phyloP scores from a whole-genome alignment of 768 basidiomycete species.

The Lactarius indigo region DNA sequence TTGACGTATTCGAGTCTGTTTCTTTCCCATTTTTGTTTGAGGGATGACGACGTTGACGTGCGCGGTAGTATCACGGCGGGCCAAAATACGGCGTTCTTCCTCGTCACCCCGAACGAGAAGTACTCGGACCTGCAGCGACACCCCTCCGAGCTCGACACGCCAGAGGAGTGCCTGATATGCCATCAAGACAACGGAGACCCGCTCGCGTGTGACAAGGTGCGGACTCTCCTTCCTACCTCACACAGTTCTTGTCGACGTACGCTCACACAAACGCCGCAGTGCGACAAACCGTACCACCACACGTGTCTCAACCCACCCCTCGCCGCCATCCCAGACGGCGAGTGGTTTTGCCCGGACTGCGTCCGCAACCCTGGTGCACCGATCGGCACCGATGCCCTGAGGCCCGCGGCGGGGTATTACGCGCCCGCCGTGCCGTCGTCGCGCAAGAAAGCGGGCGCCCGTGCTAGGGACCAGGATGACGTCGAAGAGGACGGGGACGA shows the following conservation, averaged over 20 bases:
- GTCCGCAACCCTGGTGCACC: slow-evolving; percentile 54
- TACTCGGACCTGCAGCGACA: slow-evolving; percentile 77
- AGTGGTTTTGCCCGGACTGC: slow-evolving; percentile 90
- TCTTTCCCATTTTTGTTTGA: not conserved
- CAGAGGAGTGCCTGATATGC: slow-evolving; percentile 70
- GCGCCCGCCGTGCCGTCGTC: slow-evolving; percentile 7
- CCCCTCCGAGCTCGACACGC: slow-evolving; percentile 67
- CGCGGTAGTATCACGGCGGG: slow-evolving; percentile 69
- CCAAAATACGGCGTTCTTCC: slow-evolving; percentile 81
- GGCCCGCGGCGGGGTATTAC: not conserved
- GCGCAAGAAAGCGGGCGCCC: not conserved
- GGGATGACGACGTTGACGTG: not conserved
- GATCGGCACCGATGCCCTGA: slow-evolving; percentile 24
- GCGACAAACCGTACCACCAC: slow-evolving; percentile 85
- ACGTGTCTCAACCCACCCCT: slow-evolving; percentile 80
- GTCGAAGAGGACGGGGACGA: slow-evolving; percentile 1
- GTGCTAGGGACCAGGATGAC: not conserved
- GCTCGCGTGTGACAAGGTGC: slow-evolving; percentile 89
- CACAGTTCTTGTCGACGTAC: not conserved
- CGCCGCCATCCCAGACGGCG: slow-evolving; percentile 72
- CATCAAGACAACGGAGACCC: slow-evolving; percentile 65
- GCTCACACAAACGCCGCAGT: slow-evolving; percentile 44
- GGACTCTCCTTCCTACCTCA: slow-evolving; percentile 17
- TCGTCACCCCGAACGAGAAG: slow-evolving; percentile 71
- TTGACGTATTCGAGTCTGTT: slow-evolving; percentile 76